phyloP scores from a whole-genome alignment of 345 rosid genomes.

The Ailanthus altissimus region DNA sequence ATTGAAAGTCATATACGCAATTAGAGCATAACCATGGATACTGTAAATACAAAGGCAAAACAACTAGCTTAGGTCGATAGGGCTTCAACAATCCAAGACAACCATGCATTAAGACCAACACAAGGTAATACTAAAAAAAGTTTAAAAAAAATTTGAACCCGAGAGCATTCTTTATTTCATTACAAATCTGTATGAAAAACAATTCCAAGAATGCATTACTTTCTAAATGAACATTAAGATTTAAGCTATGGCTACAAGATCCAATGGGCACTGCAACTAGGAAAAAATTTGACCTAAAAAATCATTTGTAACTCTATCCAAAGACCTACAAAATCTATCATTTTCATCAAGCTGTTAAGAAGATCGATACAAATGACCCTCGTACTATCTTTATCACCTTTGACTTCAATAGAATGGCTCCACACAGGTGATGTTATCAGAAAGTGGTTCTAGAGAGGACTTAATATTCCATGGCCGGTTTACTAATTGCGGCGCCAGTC shows the following conservation, averaged over 20 bases:
- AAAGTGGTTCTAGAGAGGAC: not conserved
- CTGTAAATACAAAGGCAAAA: not conserved
- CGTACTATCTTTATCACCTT: not conserved
- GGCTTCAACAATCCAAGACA: not conserved
- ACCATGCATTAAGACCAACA: not conserved
- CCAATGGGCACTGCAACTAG: not conserved
- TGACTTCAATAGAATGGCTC: slow-evolving; percentile 12
- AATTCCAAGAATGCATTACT: not conserved
- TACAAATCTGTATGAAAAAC: not conserved
- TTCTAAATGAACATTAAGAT: not conserved
- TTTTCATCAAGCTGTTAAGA: slow-evolving; percentile 2
- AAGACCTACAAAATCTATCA: not conserved
- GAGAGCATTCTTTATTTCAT: not conserved
- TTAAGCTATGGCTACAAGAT: not conserved
- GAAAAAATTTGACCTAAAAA: not conserved
- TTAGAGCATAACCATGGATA: not conserved
- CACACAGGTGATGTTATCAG: not conserved
- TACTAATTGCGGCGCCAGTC: slow-evolving; percentile 3
- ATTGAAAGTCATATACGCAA: not conserved
- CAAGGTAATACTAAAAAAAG: not conserved
- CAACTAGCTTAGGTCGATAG: not conserved
- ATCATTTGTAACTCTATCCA: not conserved
- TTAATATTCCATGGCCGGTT: not conserved
- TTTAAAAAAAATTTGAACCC: not conserved
- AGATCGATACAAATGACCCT: not conserved